A percentile compares a stretch with the other conserved stretches of the same genome.
Conservation (phyloP, 164 flowering plant genomes). For the Piper betle region DNA sequence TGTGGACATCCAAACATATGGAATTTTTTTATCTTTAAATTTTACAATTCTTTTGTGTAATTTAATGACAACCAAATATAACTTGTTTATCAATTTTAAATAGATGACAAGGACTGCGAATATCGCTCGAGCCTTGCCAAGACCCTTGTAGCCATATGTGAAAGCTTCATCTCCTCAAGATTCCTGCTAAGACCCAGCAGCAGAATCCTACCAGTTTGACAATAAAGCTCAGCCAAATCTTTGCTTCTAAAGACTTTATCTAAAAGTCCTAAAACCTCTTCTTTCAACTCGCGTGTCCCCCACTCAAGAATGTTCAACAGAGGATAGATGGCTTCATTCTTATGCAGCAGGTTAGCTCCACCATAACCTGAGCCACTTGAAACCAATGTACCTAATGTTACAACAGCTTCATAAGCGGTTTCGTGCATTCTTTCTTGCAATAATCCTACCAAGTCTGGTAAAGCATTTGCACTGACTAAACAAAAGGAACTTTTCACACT, state of each 20-base stretch:
- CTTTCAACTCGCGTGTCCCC: conserved; percentile 46
- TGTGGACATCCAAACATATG: too few relatives aligned
- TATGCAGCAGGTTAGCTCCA: conserved; percentile 42
- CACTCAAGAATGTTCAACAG: conserved; percentile 30
- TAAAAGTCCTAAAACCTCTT: conserved; percentile 35
- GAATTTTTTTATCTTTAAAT: too few relatives aligned
- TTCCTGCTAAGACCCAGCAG: conserved; percentile 29
- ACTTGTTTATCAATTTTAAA: conserved; percentile 1
- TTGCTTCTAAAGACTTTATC: conserved; percentile 39
- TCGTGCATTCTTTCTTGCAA: conserved; percentile 30
- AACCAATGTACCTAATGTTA: conserved; percentile 48
- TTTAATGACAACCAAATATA: too few relatives aligned
- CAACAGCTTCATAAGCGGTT: conserved; percentile 50
- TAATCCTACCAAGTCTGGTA: conserved; percentile 39
- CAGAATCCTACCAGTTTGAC: conserved; percentile 23
- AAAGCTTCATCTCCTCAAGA: conserved; percentile 25
- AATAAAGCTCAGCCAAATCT: conserved; percentile 44
- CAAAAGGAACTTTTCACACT: conserved; percentile 36
- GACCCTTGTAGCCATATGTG: conserved; percentile 33
- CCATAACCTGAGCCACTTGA: conserved; percentile 18
- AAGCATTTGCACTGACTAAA: conserved; percentile 42
- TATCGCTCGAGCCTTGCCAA: conserved; percentile 38
- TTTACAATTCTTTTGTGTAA: too few relatives aligned
- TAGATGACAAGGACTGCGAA: conserved; percentile 35
- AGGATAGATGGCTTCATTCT: conserved; percentile 35